These are phyloP conservation scores for Eucalyptus brandiana DNA, from an alignment of 345 rosid genomes.

Conservation along the genomic window DNA sequence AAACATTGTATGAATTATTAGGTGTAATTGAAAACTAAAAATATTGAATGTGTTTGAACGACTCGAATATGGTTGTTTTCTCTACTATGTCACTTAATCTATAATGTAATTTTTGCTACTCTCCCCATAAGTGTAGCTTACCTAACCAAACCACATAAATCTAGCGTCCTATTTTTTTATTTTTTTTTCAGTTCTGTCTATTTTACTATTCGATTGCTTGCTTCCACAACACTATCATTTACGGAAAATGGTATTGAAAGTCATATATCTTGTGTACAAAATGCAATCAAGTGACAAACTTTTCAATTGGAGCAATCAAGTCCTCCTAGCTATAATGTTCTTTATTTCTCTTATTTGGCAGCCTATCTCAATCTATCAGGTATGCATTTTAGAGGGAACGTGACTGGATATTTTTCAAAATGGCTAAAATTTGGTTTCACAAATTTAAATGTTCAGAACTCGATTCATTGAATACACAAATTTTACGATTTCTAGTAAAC, in stretches of 20 bases:
- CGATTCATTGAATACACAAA: too few species aligned
- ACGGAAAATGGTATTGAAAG: not conserved
- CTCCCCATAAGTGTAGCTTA: rapidly evolving
- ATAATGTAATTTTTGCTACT: not conserved
- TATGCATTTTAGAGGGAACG: too few species aligned
- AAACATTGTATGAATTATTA: not conserved
- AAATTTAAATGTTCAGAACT: too few species aligned
- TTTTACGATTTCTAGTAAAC: too few species aligned
- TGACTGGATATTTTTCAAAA: too few species aligned
- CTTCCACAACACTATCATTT: not conserved
- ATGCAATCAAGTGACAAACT: not conserved
- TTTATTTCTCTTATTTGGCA: not conserved
- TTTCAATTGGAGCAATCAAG: not conserved
- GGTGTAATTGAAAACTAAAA: not conserved
- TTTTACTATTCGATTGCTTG: not conserved
- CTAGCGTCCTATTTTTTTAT: not conserved
- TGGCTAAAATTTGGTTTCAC: too few species aligned
- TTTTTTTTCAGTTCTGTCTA: not conserved
- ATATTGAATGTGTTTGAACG: not conserved
- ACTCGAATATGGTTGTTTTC: not conserved
- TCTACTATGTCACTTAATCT: not conserved
- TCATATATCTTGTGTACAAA: not conserved
- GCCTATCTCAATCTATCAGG: too few species aligned
- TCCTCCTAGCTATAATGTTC: not conserved
- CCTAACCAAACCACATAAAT: not conserved